Conservation (phyloP, 2,329 filamentous ascomycete species). For the Dothideomycetes sp. region DNA sequence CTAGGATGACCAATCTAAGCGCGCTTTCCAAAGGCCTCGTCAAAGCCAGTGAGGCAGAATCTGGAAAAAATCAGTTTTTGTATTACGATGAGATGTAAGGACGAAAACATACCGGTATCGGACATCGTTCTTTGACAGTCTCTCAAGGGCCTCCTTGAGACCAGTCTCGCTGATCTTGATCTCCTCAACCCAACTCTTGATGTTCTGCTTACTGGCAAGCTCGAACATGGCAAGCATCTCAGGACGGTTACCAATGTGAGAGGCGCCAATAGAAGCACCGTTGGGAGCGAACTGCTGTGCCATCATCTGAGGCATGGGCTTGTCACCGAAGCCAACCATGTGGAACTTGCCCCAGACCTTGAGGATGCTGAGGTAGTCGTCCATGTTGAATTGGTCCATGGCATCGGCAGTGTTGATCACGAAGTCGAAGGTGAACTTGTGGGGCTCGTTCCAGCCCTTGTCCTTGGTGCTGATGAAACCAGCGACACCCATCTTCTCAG, state of each 20-base stretch:
- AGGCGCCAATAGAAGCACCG: constrained; percentile 46
- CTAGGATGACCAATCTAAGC: constrained; percentile 12
- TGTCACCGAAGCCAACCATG: constrained; percentile 69
- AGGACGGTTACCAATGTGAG: constrained; percentile 37
- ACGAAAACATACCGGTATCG: constrained; percentile 44
- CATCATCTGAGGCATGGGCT: constrained; percentile 58
- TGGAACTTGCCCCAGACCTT: constrained; percentile 76
- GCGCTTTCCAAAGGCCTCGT: constrained; percentile 52
- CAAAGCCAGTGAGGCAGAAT: constrained; percentile 52
- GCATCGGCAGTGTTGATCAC: constrained; percentile 66
- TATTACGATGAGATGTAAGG: too few species aligned
- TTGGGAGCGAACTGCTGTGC: constrained; percentile 67
- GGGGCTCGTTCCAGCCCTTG: constrained; percentile 46
- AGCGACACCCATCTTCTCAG: constrained; percentile 47
- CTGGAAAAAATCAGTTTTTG: too few species aligned
- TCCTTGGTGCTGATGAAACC: constrained; percentile 48
- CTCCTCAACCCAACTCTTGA: constrained; percentile 48
- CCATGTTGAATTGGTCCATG: constrained; percentile 56
- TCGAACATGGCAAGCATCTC: constrained; percentile 43
- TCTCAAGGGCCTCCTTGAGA: constrained; percentile 57
- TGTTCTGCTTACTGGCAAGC: constrained; percentile 38
- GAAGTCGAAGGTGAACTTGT: constrained; percentile 56
- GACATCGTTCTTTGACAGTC: constrained; percentile 60
- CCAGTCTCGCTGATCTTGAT: constrained; percentile 62
- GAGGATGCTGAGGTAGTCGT: constrained; percentile 64